A percentile compares a stretch with the other conserved stretches of the same genome.
Conservation (phyloP, 1,284 basidiomycete species). For the Trichosporon coremiiforme region DNA sequence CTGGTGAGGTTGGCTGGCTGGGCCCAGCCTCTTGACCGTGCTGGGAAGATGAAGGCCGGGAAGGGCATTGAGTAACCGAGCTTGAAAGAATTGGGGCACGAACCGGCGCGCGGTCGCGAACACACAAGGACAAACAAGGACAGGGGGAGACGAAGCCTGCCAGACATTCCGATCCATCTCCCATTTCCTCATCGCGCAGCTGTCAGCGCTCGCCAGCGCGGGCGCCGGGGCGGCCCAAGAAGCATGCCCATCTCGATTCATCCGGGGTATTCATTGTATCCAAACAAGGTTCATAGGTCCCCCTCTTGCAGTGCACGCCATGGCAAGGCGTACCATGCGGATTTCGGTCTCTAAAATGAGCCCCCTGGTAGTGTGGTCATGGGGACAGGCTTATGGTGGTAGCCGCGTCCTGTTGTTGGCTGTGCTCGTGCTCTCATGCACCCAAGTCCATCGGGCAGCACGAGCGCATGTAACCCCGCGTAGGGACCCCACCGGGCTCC, state of each 20-base stretch:
- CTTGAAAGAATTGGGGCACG: background rate
- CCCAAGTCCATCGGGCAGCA: background rate
- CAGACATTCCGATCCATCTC: background rate
- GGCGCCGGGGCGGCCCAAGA: background rate
- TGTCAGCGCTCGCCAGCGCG: background rate
- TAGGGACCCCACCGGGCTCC: too few species aligned
- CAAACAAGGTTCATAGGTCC: background rate
- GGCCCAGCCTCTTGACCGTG: background rate
- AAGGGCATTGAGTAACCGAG: background rate
- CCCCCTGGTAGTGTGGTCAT: background rate
- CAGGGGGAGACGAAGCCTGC: background rate
- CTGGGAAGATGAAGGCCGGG: background rate
- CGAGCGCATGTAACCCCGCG: background rate
- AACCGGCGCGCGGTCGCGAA: background rate
- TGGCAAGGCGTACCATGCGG: slow-evolving; percentile 3
- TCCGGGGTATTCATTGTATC: background rate
- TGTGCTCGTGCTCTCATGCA: background rate
- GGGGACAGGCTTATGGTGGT: background rate
- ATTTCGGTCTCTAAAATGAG: slow-evolving; percentile 10
- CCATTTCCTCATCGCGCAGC: background rate
- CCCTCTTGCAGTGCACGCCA: background rate
- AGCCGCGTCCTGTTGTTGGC: background rate
- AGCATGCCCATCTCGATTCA: background rate
- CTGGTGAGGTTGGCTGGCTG: background rate
- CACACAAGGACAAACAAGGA: slow-evolving; percentile 7